These are phyloP conservation scores for Madurella fahalii DNA, from an alignment of 2,329 filamentous ascomycete genomes.

Conservation along the genomic window DNA sequence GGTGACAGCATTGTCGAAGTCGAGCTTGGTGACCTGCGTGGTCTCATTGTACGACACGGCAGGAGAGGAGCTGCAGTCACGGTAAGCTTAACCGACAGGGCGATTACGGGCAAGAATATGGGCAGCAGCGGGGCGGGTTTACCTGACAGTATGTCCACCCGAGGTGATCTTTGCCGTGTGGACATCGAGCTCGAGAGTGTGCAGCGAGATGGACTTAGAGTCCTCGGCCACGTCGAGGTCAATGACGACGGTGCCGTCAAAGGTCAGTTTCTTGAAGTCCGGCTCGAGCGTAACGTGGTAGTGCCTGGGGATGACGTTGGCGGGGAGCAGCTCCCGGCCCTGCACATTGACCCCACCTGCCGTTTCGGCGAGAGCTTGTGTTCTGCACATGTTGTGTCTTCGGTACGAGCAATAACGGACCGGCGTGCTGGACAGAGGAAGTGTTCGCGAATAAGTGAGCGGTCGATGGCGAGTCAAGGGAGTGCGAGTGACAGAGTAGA, in stretches of 20 bases:
- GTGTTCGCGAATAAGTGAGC: conserved; percentile 11
- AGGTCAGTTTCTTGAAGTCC: conserved; percentile 82
- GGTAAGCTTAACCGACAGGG: conserved; percentile 9
- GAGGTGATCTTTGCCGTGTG: conserved; percentile 65
- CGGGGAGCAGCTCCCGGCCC: conserved; percentile 79
- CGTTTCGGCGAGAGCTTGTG: conserved; percentile 33
- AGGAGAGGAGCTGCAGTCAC: conserved; percentile 55
- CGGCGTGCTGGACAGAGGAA: conserved; percentile 18
- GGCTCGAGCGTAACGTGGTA: conserved; percentile 91
- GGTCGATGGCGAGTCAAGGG: conserved; percentile 11
- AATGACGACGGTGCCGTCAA: conserved; percentile 78
- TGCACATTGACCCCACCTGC: conserved; percentile 34
- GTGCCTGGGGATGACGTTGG: conserved; percentile 87
- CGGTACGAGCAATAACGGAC: conserved; percentile 68
- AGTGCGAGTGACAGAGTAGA: conserved; percentile 19
- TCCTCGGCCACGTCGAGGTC: conserved; percentile 84
- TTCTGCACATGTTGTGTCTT: conserved; percentile 66
- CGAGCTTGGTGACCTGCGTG: conserved; percentile 76
- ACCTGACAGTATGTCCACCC: conserved; percentile 51
- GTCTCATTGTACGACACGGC: conserved; percentile 70
- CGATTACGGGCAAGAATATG: conserved; percentile 14
- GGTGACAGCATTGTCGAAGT: conserved; percentile 67
- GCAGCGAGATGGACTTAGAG: conserved; percentile 79
- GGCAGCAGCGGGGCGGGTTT: conserved; percentile 15
- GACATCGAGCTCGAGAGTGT: conserved; percentile 83